These are phyloP conservation scores for Mucor plumbeus DNA, from an alignment of 371 early-diverging fungal species.

Conservation along the genomic window DNA sequence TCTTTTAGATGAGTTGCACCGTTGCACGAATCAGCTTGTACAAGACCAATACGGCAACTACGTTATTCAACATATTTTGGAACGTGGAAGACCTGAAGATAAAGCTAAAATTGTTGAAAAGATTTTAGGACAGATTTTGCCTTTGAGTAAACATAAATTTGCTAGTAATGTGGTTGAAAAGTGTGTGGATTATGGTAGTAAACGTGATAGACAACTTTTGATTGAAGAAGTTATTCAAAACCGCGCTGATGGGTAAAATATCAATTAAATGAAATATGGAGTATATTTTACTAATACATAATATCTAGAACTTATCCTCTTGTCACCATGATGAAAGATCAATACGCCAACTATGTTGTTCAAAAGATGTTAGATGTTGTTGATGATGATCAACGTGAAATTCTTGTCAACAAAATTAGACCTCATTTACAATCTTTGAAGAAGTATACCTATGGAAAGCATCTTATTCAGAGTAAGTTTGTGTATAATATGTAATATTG, in stretches of 20 bases:
- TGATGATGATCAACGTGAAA: conserved; percentile 83
- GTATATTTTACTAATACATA: background rate
- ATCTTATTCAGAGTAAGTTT: conserved; percentile 78
- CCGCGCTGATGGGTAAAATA: conserved; percentile 67
- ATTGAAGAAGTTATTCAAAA: conserved; percentile 87
- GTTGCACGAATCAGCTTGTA: conserved; percentile 86
- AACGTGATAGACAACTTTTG: conserved; percentile 72
- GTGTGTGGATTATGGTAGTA: conserved; percentile 83
- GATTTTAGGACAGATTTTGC: conserved; percentile 87
- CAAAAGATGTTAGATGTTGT: conserved; percentile 99
- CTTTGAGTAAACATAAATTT: conserved; percentile 88
- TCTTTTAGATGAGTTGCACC: conserved; percentile 90
- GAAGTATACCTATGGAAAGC: conserved; percentile 97
- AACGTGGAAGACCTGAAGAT: conserved; percentile 88
- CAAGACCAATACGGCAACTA: conserved; percentile 99
- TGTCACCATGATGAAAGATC: conserved; percentile 97
- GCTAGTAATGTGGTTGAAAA: conserved; percentile 99
- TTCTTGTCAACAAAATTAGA: conserved; percentile 82
- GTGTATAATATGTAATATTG: background rate
- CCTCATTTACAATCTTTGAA: conserved; percentile 87
- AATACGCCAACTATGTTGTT: conserved; percentile 99
- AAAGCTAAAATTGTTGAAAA: conserved; percentile 85
- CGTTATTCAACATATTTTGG: conserved; percentile 99
- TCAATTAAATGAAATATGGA: background rate
- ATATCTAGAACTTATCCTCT: conserved; percentile 72